Evolutionary conservation across 2,329 filamentous ascomycete genomes (phyloP).

Genomic region (Pestalotiopsis sp.): DNA sequence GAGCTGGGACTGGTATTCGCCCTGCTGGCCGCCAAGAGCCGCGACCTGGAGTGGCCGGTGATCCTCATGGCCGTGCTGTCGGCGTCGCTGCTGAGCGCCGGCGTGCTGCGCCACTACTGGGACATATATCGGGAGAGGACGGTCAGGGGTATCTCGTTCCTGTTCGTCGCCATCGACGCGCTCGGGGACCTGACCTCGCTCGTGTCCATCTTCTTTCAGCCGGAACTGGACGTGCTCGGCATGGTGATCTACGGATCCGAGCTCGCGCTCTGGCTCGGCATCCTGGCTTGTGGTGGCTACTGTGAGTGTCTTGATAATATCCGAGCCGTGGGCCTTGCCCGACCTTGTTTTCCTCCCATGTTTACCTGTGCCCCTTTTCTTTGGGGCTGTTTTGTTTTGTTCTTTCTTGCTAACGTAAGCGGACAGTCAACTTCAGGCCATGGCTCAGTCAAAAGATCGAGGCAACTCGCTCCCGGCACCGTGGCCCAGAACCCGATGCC

Average conservation of each 20-base stretch:
- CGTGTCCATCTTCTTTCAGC: slow-evolving; percentile 63
- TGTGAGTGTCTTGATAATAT: not conserved
- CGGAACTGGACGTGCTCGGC: slow-evolving; percentile 57
- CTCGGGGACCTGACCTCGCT: slow-evolving; percentile 68
- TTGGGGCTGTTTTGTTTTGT: not conserved
- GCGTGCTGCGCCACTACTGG: slow-evolving; percentile 68
- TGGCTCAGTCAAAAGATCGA: not conserved
- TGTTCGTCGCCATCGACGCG: slow-evolving; percentile 71
- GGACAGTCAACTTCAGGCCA: not conserved
- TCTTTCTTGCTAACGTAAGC: not conserved
- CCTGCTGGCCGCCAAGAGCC: slow-evolving; percentile 43
- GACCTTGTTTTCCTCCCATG: not conserved
- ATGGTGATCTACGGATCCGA: slow-evolving; percentile 69
- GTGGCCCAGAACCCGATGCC: not conserved
- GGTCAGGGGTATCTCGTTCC: slow-evolving; percentile 69
- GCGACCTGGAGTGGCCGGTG: slow-evolving; percentile 57
- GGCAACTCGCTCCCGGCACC: not conserved
- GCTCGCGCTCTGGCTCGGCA: slow-evolving; percentile 65
- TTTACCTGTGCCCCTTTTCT: not conserved
- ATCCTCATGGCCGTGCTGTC: slow-evolving; percentile 68
- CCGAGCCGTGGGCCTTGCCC: not conserved
- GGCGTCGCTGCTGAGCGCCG: slow-evolving; percentile 61
- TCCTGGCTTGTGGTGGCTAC: slow-evolving; percentile 57
- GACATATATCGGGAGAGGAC: slow-evolving; percentile 68
- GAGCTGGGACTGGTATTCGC: slow-evolving; percentile 62